Evolutionary conservation across 306 rosid species (phyloP).

Genomic region (Argentina anserina): DNA sequence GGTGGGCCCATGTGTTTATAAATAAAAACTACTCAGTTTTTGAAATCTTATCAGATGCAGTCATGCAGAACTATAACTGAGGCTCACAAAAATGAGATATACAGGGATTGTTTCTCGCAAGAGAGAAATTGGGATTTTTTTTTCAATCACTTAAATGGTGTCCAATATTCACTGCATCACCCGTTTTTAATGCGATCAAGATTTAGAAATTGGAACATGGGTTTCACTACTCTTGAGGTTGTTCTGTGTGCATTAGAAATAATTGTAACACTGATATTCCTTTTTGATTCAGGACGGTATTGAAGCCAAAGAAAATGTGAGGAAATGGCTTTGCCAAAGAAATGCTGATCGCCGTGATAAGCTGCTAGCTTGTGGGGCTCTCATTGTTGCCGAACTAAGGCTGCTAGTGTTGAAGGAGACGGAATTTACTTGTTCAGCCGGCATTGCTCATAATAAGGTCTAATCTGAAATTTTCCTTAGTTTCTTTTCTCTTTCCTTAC

Average conservation of each 20-base stretch:
- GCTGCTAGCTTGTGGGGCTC: slow-evolving; percentile 86
- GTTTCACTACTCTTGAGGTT: background rate
- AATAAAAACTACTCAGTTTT: background rate
- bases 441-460: slow-evolving; percentile 96
- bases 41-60: too few species aligned
- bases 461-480: slow-evolving; percentile 12
- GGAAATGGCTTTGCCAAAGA: slow-evolving; percentile 64
- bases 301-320: slow-evolving; percentile 54
- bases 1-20: background rate
- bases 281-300: slow-evolving; percentile 51
- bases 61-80: background rate
- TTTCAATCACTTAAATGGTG: background rate
- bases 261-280: slow-evolving; percentile 25
- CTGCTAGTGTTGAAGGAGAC: slow-evolving; percentile 85
- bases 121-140: too few species aligned
- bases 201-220: background rate
- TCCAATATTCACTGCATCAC: background rate
- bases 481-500: slow-evolving; percentile 9
- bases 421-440: slow-evolving; percentile 95
- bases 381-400: slow-evolving; percentile 86
- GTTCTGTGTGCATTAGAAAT: background rate
- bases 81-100: background rate
- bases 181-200: background rate
- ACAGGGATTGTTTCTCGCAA: background rate
- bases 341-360: slow-evolving; percentile 71